phyloP scores from a whole-genome alignment of 768 basidiomycete genomes.

The Mycena filopes region DNA sequence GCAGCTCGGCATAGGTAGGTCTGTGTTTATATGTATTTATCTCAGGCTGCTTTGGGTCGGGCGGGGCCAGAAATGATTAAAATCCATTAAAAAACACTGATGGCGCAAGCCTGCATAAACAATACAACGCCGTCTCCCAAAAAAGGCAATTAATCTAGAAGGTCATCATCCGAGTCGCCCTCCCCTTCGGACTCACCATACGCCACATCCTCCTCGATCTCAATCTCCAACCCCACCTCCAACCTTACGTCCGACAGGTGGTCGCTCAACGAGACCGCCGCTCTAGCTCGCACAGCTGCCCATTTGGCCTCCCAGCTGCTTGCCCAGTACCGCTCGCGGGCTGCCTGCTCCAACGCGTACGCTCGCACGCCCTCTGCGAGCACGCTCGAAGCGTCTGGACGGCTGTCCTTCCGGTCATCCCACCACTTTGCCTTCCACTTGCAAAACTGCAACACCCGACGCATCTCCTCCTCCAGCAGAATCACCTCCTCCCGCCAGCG shows the following conservation, averaged over 20 bases:
- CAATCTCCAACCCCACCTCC: background rate
- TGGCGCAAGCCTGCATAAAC: too few relatives aligned
- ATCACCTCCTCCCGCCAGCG: conserved; percentile 42
- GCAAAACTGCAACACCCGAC: conserved; percentile 33
- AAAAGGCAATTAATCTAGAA: background rate
- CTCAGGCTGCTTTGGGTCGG: too few relatives aligned
- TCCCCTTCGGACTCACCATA: conserved; percentile 7
- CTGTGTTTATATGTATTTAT: too few relatives aligned
- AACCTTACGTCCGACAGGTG: background rate
- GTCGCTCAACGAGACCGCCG: background rate
- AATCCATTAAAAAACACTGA: too few relatives aligned
- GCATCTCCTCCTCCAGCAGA: conserved; percentile 43
- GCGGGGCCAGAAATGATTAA: too few relatives aligned
- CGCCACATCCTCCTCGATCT: conserved; percentile 6
- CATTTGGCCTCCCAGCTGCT: conserved; percentile 4
- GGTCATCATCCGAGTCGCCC: background rate
- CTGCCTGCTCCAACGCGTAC: conserved; percentile 8
- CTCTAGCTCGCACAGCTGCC: background rate
- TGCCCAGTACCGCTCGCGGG: background rate
- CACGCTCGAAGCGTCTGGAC: background rate
- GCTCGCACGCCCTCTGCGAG: conserved; percentile 11
- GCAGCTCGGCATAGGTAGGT: too few relatives aligned
- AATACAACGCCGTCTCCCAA: background rate
- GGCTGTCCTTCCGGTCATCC: background rate
- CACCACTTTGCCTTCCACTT: conserved; percentile 26